A percentile compares a stretch with the other conserved stretches of the same genome.
These are phyloP conservation scores for Flueggea neowawraea DNA, from an alignment of 441 rosid genomes.

Conservation along the genomic window DNA sequence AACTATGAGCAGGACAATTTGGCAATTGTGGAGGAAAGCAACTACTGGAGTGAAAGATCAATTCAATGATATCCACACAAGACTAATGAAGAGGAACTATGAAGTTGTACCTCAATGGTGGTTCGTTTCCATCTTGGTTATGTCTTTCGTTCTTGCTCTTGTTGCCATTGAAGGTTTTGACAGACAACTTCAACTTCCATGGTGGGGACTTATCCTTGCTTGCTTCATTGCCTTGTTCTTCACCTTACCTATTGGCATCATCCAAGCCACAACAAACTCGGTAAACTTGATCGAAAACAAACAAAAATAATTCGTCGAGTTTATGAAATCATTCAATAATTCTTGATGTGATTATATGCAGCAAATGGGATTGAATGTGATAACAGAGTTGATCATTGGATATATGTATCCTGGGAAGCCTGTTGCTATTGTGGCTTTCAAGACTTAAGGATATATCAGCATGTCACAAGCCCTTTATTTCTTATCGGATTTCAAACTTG, in stretches of 20 bases:
- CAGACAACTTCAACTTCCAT: slow-evolving; percentile 69
- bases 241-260: slow-evolving; percentile 72
- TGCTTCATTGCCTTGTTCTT: slow-evolving; percentile 53
- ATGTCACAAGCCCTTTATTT: slow-evolving; percentile 69
- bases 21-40: slow-evolving; percentile 58
- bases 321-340: background rate
- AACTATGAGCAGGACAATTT: slow-evolving; percentile 35
- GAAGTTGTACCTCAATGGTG: slow-evolving; percentile 70
- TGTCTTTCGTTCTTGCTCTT: slow-evolving; percentile 38
- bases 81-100: slow-evolving; percentile 75
- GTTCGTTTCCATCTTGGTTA: slow-evolving; percentile 42
- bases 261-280: slow-evolving; percentile 72
- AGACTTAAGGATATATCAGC: slow-evolving; percentile 83
- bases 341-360: slow-evolving; percentile 21
- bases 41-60: slow-evolving; percentile 28
- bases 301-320: background rate
- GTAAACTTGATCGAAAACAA: slow-evolving; percentile 15
- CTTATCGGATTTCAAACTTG: slow-evolving; percentile 69
- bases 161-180: slow-evolving; percentile 54
- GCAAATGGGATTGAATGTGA: slow-evolving; percentile 73
- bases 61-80: slow-evolving; percentile 57
- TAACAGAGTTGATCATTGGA: slow-evolving; percentile 73
- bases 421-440: slow-evolving; percentile 77
- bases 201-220: slow-evolving; percentile 86
- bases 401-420: slow-evolving; percentile 74